Evolutionary conservation across 176 grass and related monocot genomes (phyloP).

Genomic region (Carex myosuroides): DNA sequence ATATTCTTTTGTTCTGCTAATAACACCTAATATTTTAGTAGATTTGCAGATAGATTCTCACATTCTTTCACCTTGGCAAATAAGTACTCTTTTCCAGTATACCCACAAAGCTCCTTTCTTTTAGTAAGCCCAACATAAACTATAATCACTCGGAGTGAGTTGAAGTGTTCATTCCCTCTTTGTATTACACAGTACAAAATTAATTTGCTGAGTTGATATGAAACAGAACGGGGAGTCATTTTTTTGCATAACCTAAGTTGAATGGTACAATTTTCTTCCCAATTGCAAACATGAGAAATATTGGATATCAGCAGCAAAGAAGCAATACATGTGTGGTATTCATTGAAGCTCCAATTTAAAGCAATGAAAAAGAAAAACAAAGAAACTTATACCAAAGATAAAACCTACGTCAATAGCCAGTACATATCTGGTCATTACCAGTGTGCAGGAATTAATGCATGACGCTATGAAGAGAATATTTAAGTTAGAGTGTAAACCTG

Average conservation of each 20-base stretch:
- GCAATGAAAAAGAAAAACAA: neutral
- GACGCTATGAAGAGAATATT: neutral
- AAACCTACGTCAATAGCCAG: neutral
- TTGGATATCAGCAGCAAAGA: neutral
- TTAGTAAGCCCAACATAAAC: neutral
- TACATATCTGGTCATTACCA: neutral
- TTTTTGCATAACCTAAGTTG: neutral
- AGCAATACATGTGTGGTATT: neutral
- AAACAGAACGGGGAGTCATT: neutral
- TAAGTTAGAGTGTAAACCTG: constrained; percentile 33
- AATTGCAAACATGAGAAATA: neutral
- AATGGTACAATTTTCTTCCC: neutral
- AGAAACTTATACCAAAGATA: neutral
- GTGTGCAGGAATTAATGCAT: neutral
- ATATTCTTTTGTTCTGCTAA: neutral
- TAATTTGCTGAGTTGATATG: neutral
- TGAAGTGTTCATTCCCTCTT: neutral
- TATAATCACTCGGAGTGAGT: neutral
- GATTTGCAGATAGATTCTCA: neutral
- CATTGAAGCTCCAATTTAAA: neutral
- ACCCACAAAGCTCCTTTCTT: neutral
- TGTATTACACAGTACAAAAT: neutral
- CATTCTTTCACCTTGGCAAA: neutral
- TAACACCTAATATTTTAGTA: neutral
- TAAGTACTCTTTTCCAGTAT: neutral